phyloP scores from a whole-genome alignment of 2,329 filamentous ascomycete species.

The Dactylellina drechsleri region DNA sequence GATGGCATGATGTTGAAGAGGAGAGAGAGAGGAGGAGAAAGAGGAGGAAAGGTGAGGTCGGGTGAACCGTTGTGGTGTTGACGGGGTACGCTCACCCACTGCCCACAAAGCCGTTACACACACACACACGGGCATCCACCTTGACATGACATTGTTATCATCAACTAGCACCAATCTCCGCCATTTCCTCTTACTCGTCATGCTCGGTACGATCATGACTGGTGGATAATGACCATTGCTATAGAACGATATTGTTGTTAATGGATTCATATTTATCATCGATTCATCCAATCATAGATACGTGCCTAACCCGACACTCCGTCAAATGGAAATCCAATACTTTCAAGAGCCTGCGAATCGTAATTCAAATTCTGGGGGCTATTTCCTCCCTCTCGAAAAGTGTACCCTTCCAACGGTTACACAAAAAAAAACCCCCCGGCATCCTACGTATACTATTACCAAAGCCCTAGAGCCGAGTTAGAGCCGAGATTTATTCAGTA shows the following conservation, averaged over 20 bases:
- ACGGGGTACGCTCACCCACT: neutral
- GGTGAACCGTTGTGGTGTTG: neutral
- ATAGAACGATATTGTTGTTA: too few relatives aligned
- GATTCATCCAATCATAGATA: slow-evolving; percentile 1
- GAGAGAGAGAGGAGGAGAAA: neutral
- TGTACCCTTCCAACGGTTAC: slow-evolving; percentile 23
- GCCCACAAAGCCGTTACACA: slow-evolving; percentile 8
- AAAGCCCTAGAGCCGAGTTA: slow-evolving; percentile 7
- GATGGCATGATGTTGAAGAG: slow-evolving; percentile 10
- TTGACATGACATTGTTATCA: slow-evolving; percentile 6
- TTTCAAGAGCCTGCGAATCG: slow-evolving; percentile 7
- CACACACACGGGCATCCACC: slow-evolving; percentile 17
- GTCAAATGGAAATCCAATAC: slow-evolving; percentile 1
- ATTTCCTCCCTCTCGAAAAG: slow-evolving; percentile 2
- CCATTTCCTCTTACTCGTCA: too few relatives aligned
- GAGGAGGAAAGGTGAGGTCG: neutral
- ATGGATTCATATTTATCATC: too few relatives aligned
- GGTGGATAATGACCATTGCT: too few relatives aligned
- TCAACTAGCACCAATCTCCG: too few relatives aligned
- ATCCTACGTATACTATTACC: slow-evolving; percentile 1
- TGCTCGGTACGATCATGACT: too few relatives aligned
- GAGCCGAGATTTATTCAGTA: slow-evolving; percentile 11
- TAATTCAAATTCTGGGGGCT: neutral
- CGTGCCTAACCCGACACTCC: slow-evolving; percentile 24
- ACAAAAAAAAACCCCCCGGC: slow-evolving; percentile 27